Conservation (phyloP, 2,329 filamentous ascomycete species). For the Alternaria sp. region DNA sequence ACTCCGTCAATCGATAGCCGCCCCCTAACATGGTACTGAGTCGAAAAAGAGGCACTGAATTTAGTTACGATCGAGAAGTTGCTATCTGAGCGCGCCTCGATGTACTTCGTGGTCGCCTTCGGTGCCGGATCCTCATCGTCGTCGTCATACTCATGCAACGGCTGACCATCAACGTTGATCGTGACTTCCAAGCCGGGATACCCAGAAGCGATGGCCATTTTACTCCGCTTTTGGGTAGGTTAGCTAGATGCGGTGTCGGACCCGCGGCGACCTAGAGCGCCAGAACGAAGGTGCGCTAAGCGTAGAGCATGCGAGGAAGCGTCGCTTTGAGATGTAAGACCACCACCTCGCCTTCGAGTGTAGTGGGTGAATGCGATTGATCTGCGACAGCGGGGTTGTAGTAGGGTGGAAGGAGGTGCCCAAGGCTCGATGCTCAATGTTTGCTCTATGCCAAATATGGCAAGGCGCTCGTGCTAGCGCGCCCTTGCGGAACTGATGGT, state of each 20-base stretch:
- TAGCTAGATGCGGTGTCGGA: not conserved
- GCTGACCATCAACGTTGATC: conserved; percentile 5
- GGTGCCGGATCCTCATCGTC: not conserved
- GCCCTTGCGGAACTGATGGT: too few species aligned
- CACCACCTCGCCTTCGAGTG: not conserved
- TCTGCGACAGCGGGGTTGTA: not conserved
- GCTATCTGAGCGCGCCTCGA: conserved; percentile 8
- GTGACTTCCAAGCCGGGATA: conserved; percentile 9
- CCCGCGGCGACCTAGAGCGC: not conserved
- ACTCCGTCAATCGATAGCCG: not conserved
- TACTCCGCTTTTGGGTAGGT: not conserved
- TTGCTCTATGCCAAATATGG: not conserved
- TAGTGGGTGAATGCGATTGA: too few species aligned
- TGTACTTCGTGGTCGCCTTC: conserved; percentile 8
- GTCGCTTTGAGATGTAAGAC: not conserved
- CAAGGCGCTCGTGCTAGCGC: not conserved
- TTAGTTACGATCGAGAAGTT: not conserved
- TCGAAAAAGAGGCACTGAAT: conserved; percentile 1
- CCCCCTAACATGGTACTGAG: not conserved
- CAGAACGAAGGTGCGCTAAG: not conserved
- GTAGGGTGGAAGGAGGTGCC: not conserved
- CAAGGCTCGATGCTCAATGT: not conserved
- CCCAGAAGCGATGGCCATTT: conserved; percentile 15
- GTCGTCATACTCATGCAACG: conserved; percentile 15
- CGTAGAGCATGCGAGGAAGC: not conserved